Percentiles rank a stretch among this genome's conserved stretches.
Evolutionary conservation across 2,329 filamentous ascomycete species (phyloP).

Genomic region (Alternaria longipes): DNA sequence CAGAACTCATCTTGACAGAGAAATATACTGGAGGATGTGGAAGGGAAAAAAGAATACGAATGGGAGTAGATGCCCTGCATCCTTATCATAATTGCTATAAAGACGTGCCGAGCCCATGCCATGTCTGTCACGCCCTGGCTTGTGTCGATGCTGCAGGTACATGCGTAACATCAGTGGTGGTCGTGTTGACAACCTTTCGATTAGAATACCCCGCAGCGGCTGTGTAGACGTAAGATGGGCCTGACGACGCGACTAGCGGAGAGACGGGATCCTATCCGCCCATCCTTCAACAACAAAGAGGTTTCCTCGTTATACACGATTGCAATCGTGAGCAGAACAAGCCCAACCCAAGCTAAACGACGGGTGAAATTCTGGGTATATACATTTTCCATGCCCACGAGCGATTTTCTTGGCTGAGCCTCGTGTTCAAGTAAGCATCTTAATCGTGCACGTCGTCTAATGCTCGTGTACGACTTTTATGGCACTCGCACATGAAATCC

Average conservation of each 20-base stretch:
- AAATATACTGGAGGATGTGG: neutral
- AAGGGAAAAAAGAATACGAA: neutral
- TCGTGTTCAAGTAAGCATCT: too few species aligned
- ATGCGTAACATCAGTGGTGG: neutral
- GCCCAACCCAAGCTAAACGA: neutral
- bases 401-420: too few species aligned
- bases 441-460: too few species aligned
- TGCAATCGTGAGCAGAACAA: neutral
- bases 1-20: slow-evolving; percentile 22
- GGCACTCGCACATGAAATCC: neutral
- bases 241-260: slow-evolving; percentile 2
- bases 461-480: too few species aligned
- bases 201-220: slow-evolving; percentile 9
- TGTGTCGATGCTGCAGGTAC: slow-evolving; percentile 9
- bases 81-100: neutral
- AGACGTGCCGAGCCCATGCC: neutral
- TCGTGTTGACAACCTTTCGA: neutral
- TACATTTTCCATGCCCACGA: neutral
- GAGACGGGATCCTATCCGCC: slow-evolving; percentile 4
- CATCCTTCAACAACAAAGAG: neutral
- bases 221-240: neutral
- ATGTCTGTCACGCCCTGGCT: neutral
- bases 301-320: neutral
- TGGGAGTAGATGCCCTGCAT: neutral
- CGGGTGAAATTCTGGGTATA: slow-evolving; percentile 1